These are phyloP conservation scores for Volvariella volvacea DNA, from an alignment of 1,284 basidiomycete species.

Conservation along the genomic window DNA sequence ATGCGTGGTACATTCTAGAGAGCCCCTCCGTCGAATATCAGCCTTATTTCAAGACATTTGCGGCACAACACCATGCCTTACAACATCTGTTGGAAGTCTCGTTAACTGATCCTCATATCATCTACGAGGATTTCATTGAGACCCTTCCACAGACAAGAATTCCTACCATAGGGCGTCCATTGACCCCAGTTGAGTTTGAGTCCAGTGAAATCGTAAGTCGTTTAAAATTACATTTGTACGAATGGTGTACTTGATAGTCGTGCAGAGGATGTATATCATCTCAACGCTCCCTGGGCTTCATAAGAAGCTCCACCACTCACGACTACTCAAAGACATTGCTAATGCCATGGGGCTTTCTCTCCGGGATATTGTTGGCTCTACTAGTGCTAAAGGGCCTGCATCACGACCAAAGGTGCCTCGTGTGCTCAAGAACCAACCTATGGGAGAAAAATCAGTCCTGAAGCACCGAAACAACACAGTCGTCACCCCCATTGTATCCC, in stretches of 20 bases:
- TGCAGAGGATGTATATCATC: background rate
- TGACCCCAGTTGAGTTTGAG: background rate
- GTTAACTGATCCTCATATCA: constrained; percentile 24
- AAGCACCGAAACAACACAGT: constrained; percentile 35
- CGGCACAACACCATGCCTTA: constrained; percentile 39
- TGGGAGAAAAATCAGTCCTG: constrained; percentile 10
- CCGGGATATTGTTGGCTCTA: constrained; percentile 11
- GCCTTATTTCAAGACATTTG: constrained; percentile 35
- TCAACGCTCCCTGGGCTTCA: constrained; percentile 9
- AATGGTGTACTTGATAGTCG: too few relatives aligned
- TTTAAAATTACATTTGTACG: too few relatives aligned
- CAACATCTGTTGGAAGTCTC: constrained; percentile 35
- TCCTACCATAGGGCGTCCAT: too few relatives aligned
- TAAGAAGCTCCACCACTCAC: constrained; percentile 4
- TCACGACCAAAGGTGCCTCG: too few relatives aligned
- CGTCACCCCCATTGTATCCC: constrained; percentile 42
- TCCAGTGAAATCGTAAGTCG: too few relatives aligned
- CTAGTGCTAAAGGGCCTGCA: background rate
- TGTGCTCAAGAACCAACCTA: too few relatives aligned
- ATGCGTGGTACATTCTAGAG: constrained; percentile 54
- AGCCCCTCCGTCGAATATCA: constrained; percentile 41
- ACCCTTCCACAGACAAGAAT: constrained; percentile 16
- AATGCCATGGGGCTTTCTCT: too few relatives aligned
- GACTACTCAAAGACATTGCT: too few relatives aligned
- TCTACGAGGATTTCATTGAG: constrained; percentile 30